These are phyloP conservation scores for Beauveria sp. DNA, from an alignment of 2,329 filamentous ascomycete genomes.

Conservation along the genomic window DNA sequence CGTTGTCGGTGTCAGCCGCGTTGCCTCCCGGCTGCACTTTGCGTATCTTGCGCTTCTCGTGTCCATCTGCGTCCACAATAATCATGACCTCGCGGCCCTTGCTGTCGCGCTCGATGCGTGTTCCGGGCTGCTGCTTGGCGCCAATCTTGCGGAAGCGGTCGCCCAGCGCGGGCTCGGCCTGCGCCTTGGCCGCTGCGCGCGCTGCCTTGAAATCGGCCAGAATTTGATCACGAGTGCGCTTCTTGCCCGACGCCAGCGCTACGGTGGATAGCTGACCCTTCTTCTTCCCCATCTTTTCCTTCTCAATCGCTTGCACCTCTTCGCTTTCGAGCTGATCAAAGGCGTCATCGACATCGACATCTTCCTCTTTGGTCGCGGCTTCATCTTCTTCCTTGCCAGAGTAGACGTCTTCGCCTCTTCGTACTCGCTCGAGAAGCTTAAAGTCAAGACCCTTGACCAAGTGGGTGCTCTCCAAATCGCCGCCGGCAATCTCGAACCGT, in stretches of 20 bases:
- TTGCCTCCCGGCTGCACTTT: conserved; percentile 36
- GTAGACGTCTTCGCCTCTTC: conserved; percentile 61
- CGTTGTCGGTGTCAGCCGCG: conserved; percentile 30
- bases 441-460: conserved; percentile 89
- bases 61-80: conserved; percentile 57
- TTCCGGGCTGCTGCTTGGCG: conserved; percentile 42
- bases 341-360: conserved; percentile 52
- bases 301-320: conserved; percentile 46
- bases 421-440: conserved; percentile 63
- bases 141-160: conserved; percentile 60
- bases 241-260: conserved; percentile 46
- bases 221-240: conserved; percentile 59
- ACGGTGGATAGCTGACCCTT: conserved; percentile 54
- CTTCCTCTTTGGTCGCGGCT: conserved; percentile 22
- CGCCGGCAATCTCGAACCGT: conserved; percentile 70
- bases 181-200: conserved; percentile 50
- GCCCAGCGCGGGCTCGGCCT: conserved; percentile 44
- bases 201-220: conserved; percentile 59
- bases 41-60: conserved; percentile 58
- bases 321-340: conserved; percentile 50
- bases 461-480: conserved; percentile 73
- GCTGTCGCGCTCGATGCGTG: conserved; percentile 52
- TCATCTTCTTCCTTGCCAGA: conserved; percentile 24
- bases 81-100: conserved; percentile 58
- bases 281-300: conserved; percentile 45